Evolutionary conservation across 2,329 filamentous ascomycete species (phyloP), one percentile per base, ranked within the genome.

Genomic region (Elsinoe batatas): DNA sequence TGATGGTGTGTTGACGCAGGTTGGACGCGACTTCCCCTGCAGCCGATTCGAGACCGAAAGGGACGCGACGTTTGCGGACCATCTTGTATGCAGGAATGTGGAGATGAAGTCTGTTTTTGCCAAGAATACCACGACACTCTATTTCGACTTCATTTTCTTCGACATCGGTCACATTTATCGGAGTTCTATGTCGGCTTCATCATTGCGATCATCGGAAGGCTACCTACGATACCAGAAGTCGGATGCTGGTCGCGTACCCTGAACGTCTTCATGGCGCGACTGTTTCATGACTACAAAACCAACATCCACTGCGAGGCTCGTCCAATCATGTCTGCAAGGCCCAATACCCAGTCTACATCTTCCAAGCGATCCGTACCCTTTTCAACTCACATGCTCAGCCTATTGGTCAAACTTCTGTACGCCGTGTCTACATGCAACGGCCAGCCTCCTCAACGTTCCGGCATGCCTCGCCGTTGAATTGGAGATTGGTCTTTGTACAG

Each of bases 11-110:
- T 51, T 51, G 47, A 51, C 47, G 33, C 26, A 51, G 33, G 37
- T 38, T 30, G 32, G 47, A 38, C 47, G 47, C 32, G 47, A 51
- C 35, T 51, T 51, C 47, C 47, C 47, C 47, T 51, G 47, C 47
- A 51, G 47, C 40, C 26, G 26, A 30, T 30, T 30, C 26, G 26
- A 30, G 26, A 30, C 26, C 40, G 20, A 22, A 8, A 44, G 40
- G 18, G 15, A 20, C 40, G 22, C 18, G 15, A 38, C 47, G n/a
- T 33, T 51, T 51, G 47, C 17, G 33, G 18, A 51, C n/a, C 32
- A 51, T 51, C 47, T 18, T 22, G 26, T 15, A n/a, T 51, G 47
- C 47, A 51, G 47, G 47, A 37, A 37, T 51, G 47, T 51, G 47
- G 47, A 51, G 47, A 51, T 51, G 47, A 51, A 51, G 47, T 26